phyloP scores from a whole-genome alignment of 768 basidiomycete genomes.

The Leccinum uliginosum region DNA sequence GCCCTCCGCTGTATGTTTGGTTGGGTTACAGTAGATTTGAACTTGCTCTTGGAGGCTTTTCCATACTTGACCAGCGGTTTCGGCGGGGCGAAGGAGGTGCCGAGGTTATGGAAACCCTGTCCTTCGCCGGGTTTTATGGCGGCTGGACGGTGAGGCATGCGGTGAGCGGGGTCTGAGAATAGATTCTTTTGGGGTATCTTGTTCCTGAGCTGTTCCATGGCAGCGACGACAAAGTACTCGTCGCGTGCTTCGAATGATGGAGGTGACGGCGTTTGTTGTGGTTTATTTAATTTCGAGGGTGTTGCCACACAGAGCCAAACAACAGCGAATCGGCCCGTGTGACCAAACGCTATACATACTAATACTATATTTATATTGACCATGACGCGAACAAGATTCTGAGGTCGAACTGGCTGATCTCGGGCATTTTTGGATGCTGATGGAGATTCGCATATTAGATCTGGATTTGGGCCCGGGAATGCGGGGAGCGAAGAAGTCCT shows the following conservation, averaged over 20 bases:
- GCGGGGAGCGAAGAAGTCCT: conserved; percentile 5
- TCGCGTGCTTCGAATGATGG: conserved; percentile 9
- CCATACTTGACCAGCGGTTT: conserved; percentile 1
- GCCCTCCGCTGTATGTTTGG: not conserved
- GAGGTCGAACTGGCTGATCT: conserved; percentile 5
- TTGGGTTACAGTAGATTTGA: not conserved
- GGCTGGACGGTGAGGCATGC: conserved; percentile 24
- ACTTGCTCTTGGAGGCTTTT: conserved; percentile 9
- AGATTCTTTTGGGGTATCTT: not conserved
- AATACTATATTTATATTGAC: not conserved
- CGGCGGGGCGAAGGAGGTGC: conserved; percentile 14
- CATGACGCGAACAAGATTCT: not conserved
- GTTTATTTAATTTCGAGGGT: conserved; percentile 24
- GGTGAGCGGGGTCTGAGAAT: conserved; percentile 15
- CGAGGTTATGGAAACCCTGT: conserved; percentile 23
- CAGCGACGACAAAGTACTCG: not conserved
- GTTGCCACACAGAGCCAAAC: conserved; percentile 20
- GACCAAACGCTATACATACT: not conserved
- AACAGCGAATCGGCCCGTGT: not conserved
- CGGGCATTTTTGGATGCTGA: not conserved
- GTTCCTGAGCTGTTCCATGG: conserved; percentile 22
- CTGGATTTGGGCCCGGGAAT: not conserved
- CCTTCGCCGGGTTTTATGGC: conserved; percentile 25
- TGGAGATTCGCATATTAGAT: conserved; percentile 15
- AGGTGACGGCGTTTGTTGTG: conserved; percentile 24